These are phyloP conservation scores for Leptographium lundbergii DNA, from an alignment of 2,329 filamentous ascomycete species.

Conservation along the genomic window DNA sequence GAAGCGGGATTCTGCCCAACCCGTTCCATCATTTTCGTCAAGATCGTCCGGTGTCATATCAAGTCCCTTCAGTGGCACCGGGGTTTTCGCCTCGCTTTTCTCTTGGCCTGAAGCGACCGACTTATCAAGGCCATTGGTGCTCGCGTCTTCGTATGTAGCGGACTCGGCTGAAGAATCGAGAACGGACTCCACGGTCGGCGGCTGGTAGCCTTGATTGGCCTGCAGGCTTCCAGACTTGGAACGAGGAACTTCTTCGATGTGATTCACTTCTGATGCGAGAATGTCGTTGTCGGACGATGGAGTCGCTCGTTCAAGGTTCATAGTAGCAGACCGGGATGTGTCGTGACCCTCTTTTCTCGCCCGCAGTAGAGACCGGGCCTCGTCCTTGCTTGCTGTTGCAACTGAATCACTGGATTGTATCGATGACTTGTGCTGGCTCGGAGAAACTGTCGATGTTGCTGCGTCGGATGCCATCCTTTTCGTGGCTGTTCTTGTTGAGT, in stretches of 20 bases:
- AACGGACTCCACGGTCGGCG: constrained; percentile 9
- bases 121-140: neutral
- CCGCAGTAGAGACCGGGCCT: too few relatives aligned
- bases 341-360: too few relatives aligned
- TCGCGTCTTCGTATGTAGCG: neutral
- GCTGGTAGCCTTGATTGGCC: constrained; percentile 1
- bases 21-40: neutral
- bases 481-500: neutral
- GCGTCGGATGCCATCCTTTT: neutral
- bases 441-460: neutral
- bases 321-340: neutral
- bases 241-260: neutral
- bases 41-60: neutral
- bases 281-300: neutral
- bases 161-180: neutral
- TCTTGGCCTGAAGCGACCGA: neutral
- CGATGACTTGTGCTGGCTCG: neutral
- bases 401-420: too few relatives aligned
- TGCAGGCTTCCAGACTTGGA: neutral
- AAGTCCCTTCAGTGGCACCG: neutral
- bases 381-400: neutral
- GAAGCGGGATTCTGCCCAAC: neutral
- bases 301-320: neutral
- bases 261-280: neutral
- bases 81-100: neutral